Evolutionary conservation across 768 basidiomycete genomes (phyloP).

Genomic region (Lactarius tabidus): DNA sequence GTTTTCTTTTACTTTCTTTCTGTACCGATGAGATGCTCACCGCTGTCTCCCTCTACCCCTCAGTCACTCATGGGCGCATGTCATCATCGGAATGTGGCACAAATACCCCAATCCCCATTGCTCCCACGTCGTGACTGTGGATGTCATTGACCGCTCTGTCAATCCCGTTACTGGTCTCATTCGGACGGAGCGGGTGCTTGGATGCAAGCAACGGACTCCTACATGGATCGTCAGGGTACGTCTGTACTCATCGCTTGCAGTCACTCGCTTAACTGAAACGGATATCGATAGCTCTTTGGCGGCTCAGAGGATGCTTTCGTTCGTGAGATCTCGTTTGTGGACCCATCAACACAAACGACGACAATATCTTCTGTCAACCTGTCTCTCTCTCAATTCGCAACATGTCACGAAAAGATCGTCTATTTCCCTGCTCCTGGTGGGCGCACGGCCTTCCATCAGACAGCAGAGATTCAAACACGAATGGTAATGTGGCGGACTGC

Average conservation of each 20-base stretch:
- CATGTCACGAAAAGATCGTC: constrained; percentile 85
- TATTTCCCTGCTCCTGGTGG: constrained; percentile 67
- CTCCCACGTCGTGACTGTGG: constrained; percentile 81
- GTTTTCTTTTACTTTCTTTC: constrained; percentile 31
- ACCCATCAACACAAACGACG: constrained; percentile 74
- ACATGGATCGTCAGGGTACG: constrained; percentile 89
- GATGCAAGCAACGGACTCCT: constrained; percentile 90
- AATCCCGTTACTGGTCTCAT: constrained; percentile 84
- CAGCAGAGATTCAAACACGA: constrained; percentile 87
- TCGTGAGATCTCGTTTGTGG: constrained; percentile 89
- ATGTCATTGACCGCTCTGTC: constrained; percentile 80
- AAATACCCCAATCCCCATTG: constrained; percentile 96
- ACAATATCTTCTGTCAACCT: constrained; percentile 92
- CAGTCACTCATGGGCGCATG: constrained; percentile 88
- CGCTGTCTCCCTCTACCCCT: constrained; percentile 23
- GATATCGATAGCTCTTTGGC: constrained; percentile 64
- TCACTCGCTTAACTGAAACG: constrained; percentile 1
- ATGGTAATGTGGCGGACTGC: constrained; percentile 77
- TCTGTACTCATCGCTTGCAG: constrained; percentile 8
- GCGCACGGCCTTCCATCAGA: constrained; percentile 76
- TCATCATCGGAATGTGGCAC: constrained; percentile 89
- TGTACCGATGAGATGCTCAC: constrained; percentile 12
- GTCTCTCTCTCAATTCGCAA: constrained; percentile 90
- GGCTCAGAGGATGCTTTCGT: constrained; percentile 94
- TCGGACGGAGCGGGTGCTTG: constrained; percentile 84